Percentiles rank a stretch among this genome's conserved stretches.
Evolutionary conservation across 176 grass and related monocot species (phyloP).

Genomic region (Oryza glaberrima): DNA sequence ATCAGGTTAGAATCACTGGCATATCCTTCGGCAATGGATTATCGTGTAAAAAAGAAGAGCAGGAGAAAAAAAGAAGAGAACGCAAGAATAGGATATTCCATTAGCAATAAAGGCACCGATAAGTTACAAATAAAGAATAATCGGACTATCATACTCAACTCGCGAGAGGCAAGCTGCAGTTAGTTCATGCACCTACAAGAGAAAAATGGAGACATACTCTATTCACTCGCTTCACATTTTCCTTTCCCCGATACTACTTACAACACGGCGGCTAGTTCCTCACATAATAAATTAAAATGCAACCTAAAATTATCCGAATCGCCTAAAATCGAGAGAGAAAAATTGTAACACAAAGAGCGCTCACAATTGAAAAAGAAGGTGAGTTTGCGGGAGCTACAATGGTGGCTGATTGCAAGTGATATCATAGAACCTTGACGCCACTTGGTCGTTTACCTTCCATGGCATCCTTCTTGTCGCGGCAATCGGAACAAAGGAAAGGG

Average conservation of each 20-base stretch:
- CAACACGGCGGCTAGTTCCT: conserved; percentile 41
- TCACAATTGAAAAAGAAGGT: conserved; percentile 32
- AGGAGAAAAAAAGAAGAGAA: neutral
- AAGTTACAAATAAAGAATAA: conserved; percentile 44
- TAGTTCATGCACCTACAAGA: conserved; percentile 30
- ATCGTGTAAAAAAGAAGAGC: neutral
- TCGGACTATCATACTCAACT: conserved; percentile 33
- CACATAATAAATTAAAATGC: conserved; percentile 35
- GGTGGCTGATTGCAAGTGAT: conserved; percentile 22
- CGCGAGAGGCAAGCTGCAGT: conserved; percentile 37
- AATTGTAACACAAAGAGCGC: conserved; percentile 29
- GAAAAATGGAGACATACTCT: conserved; percentile 36
- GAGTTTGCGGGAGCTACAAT: conserved; percentile 43
- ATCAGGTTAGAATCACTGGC: neutral
- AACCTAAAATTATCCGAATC: conserved; percentile 33
- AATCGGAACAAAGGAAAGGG: conserved; percentile 85
- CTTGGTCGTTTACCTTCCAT: conserved; percentile 96
- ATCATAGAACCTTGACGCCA: conserved; percentile 82
- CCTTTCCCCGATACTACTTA: conserved; percentile 50
- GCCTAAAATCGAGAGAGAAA: conserved; percentile 35
- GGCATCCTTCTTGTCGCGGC: conserved; percentile 92
- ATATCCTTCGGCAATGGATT: neutral
- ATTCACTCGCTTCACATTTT: conserved; percentile 59
- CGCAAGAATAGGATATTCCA: neutral
- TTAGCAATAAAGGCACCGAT: conserved; percentile 30